Conservation (phyloP, 805 yeast species). For the Schwanniomyces polymorphus region DNA sequence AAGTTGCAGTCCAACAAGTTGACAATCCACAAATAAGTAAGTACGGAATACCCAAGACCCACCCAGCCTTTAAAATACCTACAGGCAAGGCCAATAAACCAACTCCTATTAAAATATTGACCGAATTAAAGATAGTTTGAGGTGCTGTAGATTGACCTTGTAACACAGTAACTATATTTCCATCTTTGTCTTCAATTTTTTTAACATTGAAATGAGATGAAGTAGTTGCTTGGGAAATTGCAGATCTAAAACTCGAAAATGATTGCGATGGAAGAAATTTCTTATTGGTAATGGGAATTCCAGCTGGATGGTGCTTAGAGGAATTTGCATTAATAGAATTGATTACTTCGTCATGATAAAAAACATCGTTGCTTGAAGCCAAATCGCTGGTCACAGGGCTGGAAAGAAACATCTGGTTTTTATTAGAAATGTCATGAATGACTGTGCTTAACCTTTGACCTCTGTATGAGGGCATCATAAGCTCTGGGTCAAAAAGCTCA, state of each 20-base stretch:
- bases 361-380: constrained; percentile 30
- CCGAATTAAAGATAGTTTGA: constrained; percentile 76
- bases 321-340: constrained; percentile 25
- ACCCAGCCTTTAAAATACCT: constrained; percentile 64
- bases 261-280: constrained; percentile 38
- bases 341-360: constrained; percentile 38
- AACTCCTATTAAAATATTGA: constrained; percentile 67
- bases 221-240: constrained; percentile 33
- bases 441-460: constrained; percentile 69
- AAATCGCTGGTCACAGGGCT: constrained; percentile 8
- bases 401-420: constrained; percentile 19
- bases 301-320: constrained; percentile 11
- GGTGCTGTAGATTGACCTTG: constrained; percentile 82
- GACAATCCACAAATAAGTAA: constrained; percentile 60
- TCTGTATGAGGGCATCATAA: constrained; percentile 61
- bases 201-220: constrained; percentile 56
- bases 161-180: constrained; percentile 66
- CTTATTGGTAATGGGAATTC: constrained; percentile 24
- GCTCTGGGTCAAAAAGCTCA: constrained; percentile 66
- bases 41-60: constrained; percentile 62
- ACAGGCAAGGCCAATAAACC: constrained; percentile 68
- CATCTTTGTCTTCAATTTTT: constrained; percentile 69
- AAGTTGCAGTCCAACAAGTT: constrained; percentile 76
- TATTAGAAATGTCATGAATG: constrained; percentile 34
- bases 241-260: constrained; percentile 42